phyloP scores from a whole-genome alignment of 345 rosid genomes.

The Mercurialis annua region DNA sequence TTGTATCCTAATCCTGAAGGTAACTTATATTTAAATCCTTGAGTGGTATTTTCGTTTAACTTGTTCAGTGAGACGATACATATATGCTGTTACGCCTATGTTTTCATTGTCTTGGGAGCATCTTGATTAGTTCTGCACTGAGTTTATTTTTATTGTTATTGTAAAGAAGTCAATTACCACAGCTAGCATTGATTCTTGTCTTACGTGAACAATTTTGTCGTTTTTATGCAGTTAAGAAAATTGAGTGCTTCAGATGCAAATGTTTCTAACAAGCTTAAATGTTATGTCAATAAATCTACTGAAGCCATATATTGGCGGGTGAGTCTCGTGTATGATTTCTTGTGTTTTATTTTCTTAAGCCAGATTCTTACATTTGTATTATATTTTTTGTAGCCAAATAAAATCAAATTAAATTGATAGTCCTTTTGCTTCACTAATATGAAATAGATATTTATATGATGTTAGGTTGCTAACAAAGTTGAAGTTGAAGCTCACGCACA shows the following conservation, averaged over 20 bases:
- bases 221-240: constrained; percentile 45
- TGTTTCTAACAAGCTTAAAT: constrained; percentile 48
- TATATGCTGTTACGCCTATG: too few species aligned
- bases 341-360: background rate
- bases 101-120: background rate
- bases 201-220: constrained; percentile 15
- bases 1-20: background rate
- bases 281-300: constrained; percentile 57
- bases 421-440: background rate
- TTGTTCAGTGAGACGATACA: too few species aligned
- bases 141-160: constrained; percentile 7
- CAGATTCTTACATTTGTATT: background rate
- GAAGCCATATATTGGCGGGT: constrained; percentile 76
- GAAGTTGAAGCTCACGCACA: constrained; percentile 53
- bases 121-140: background rate
- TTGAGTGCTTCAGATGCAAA: constrained; percentile 40
- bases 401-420: background rate
- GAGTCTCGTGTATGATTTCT: constrained; percentile 30
- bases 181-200: constrained; percentile 18
- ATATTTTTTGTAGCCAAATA: background rate
- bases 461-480: constrained; percentile 54
- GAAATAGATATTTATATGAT: constrained; percentile 18
- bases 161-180: constrained; percentile 8
- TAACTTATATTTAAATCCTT: too few species aligned
- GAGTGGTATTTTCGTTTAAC: too few species aligned